phyloP scores from a whole-genome alignment of 768 basidiomycete genomes.

The Phylloporus arenicola region DNA sequence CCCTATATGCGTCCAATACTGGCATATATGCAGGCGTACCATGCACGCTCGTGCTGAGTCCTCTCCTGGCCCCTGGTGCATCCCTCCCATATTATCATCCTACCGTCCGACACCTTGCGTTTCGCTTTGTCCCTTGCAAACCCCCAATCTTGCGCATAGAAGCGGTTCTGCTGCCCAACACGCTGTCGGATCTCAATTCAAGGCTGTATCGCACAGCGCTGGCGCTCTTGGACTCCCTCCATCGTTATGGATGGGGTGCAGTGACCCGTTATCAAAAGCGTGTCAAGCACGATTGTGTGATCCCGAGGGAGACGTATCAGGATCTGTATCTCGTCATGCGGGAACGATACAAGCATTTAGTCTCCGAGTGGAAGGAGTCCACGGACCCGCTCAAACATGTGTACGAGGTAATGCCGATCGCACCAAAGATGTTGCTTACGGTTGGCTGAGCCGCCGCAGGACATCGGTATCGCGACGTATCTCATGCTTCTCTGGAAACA shows the following conservation, averaged over 20 bases:
- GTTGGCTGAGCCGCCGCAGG: slow-evolving; percentile 39
- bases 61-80: slow-evolving; percentile 41
- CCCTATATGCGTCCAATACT: slow-evolving; percentile 46
- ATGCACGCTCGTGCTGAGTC: slow-evolving; percentile 51
- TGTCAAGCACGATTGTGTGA: slow-evolving; percentile 73
- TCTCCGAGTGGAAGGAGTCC: slow-evolving; percentile 70
- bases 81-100: slow-evolving; percentile 89
- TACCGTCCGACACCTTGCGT: slow-evolving; percentile 70
- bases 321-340: slow-evolving; percentile 87
- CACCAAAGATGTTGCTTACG: background rate
- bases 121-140: slow-evolving; percentile 52
- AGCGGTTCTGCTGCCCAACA: slow-evolving; percentile 36
- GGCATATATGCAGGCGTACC: slow-evolving; percentile 24
- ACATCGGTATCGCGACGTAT: slow-evolving; percentile 92
- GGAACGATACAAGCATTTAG: slow-evolving; percentile 73
- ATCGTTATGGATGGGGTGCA: slow-evolving; percentile 86
- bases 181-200: slow-evolving; percentile 47
- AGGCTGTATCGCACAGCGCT: slow-evolving; percentile 78
- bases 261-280: slow-evolving; percentile 83
- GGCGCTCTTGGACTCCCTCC: slow-evolving; percentile 73
- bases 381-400: slow-evolving; percentile 90
- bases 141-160: slow-evolving; percentile 22
- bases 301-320: slow-evolving; percentile 76
- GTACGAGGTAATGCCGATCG: slow-evolving; percentile 56
- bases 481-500: slow-evolving; percentile 88